phyloP scores from a whole-genome alignment of 345 rosid species.

The Acer campestre region DNA sequence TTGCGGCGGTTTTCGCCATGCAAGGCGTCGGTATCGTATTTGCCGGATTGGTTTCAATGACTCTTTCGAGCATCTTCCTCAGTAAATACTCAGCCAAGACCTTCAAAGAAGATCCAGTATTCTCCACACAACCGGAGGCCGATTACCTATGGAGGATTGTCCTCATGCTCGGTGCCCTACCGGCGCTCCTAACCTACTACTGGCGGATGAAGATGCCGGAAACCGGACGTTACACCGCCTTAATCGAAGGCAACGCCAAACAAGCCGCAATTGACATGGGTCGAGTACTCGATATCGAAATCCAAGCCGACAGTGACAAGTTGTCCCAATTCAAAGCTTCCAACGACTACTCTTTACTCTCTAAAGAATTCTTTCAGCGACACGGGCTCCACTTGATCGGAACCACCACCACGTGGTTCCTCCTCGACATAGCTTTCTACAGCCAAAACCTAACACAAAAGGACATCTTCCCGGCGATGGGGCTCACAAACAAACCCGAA shows the following conservation, averaged over 20 bases:
- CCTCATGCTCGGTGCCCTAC: constrained; percentile 57
- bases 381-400: constrained; percentile 56
- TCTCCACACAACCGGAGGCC: constrained; percentile 48
- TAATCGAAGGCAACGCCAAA: constrained; percentile 55
- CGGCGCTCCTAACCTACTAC: constrained; percentile 50
- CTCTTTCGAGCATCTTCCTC: constrained; percentile 40
- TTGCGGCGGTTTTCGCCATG: constrained; percentile 69
- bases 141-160: constrained; percentile 59
- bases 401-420: constrained; percentile 53
- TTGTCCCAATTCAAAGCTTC: constrained; percentile 28
- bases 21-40: constrained; percentile 62
- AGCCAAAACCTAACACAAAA: constrained; percentile 58
- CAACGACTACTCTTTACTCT: constrained; percentile 34
- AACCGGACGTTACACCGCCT: constrained; percentile 60
- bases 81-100: not conserved
- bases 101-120: constrained; percentile 12
- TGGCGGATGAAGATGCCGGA: constrained; percentile 73
- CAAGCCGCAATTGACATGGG: constrained; percentile 63
- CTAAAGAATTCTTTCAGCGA: constrained; percentile 41
- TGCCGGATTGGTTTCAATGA: constrained; percentile 51
- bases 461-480: constrained; percentile 50
- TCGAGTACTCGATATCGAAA: constrained; percentile 46
- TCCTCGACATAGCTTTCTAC: constrained; percentile 65
- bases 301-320: constrained; percentile 37
- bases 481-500: constrained; percentile 12